Conservation (phyloP, 352 stramenopile species). For the Globisporangium nunn region DNA sequence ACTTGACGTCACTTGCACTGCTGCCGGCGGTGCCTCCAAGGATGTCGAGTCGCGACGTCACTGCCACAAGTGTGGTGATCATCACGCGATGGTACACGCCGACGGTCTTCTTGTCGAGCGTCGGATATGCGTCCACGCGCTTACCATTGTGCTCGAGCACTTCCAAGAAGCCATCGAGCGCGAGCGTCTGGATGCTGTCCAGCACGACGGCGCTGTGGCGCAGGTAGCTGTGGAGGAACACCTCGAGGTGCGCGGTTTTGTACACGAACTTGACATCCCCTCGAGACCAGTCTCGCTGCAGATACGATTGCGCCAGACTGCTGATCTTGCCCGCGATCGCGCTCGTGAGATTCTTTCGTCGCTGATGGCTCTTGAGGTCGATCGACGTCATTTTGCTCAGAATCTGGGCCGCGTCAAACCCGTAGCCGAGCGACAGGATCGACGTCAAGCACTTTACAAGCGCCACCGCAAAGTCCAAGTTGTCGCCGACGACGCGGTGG, state of each 20-base stretch:
- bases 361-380: slow-evolving; percentile 11
- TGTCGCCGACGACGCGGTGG: slow-evolving; percentile 14
- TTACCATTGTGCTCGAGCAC: slow-evolving; percentile 27
- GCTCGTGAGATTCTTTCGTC: slow-evolving; percentile 7
- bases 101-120: slow-evolving; percentile 47
- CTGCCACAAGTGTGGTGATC: slow-evolving; percentile 34
- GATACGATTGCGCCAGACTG: slow-evolving; percentile 22
- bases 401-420: slow-evolving; percentile 16
- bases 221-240: slow-evolving; percentile 34
- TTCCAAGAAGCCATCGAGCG: slow-evolving; percentile 32
- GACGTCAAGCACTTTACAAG: slow-evolving; percentile 20
- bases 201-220: slow-evolving; percentile 27
- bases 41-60: slow-evolving; percentile 34
- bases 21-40: background rate
- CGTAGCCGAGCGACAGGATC: slow-evolving; percentile 16
- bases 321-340: slow-evolving; percentile 29
- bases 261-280: slow-evolving; percentile 31
- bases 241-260: slow-evolving; percentile 29
- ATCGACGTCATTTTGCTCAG: slow-evolving; percentile 12
- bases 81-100: slow-evolving; percentile 38
- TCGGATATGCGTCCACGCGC: slow-evolving; percentile 19
- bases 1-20: slow-evolving; percentile 14
- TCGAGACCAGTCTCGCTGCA: slow-evolving; percentile 41
- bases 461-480: slow-evolving; percentile 17
- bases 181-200: slow-evolving; percentile 41